Percentiles rank a stretch among this genome's conserved stretches.
Conservation (phyloP, 805 yeast species). For the Cyberlindnera maritima region DNA sequence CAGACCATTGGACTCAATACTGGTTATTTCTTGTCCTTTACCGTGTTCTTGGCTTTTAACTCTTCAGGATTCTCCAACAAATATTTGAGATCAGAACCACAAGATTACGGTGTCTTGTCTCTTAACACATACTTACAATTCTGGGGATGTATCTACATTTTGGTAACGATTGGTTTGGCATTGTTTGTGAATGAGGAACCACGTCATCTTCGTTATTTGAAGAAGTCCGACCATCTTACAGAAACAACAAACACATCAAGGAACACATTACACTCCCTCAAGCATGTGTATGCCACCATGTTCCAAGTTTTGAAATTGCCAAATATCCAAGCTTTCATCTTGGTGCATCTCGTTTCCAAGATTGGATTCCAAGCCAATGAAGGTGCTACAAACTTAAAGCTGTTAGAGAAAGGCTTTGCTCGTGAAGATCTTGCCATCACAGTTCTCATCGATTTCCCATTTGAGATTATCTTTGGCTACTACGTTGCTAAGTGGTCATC, state of each 20-base stretch:
- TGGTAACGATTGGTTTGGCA: slow-evolving; percentile 61
- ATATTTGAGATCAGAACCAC: slow-evolving; percentile 64
- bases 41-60: slow-evolving; percentile 85
- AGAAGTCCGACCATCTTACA: slow-evolving; percentile 30
- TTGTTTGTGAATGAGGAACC: slow-evolving; percentile 73
- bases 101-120: slow-evolving; percentile 62
- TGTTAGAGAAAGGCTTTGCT: slow-evolving; percentile 86
- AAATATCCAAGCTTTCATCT: slow-evolving; percentile 69
- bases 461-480: slow-evolving; percentile 92
- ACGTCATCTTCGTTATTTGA: slow-evolving; percentile 35
- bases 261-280: slow-evolving; percentile 32
- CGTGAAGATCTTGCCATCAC: slow-evolving; percentile 93
- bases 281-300: slow-evolving; percentile 63
- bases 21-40: slow-evolving; percentile 89
- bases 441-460: slow-evolving; percentile 92
- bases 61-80: slow-evolving; percentile 91
- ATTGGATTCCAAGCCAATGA: slow-evolving; percentile 95
- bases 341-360: slow-evolving; percentile 76
- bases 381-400: slow-evolving; percentile 88
- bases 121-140: slow-evolving; percentile 72
- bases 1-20: slow-evolving; percentile 94
- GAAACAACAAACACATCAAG: slow-evolving; percentile 21
- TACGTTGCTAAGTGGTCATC: slow-evolving; percentile 95
- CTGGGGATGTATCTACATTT: slow-evolving; percentile 72
- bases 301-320: slow-evolving; percentile 62